Evolutionary conservation across 2,329 filamentous ascomycete species (phyloP).

Genomic region (Fusarium transvaalense): DNA sequence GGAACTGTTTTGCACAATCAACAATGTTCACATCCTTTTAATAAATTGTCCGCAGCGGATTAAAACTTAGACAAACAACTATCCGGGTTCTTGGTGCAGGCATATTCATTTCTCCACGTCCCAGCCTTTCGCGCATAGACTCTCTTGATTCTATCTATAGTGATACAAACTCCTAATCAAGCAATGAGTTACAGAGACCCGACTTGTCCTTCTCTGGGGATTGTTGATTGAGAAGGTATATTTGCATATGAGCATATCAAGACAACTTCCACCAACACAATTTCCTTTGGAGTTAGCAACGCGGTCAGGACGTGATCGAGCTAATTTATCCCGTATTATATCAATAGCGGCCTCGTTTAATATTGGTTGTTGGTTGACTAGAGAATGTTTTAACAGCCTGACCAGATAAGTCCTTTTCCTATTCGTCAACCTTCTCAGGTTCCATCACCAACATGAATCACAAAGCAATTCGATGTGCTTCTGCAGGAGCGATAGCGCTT

Average conservation of each 20-base stretch:
- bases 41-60: neutral
- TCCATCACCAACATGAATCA: constrained; percentile 28
- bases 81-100: neutral
- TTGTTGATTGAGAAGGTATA: neutral
- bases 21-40: too few relatives aligned
- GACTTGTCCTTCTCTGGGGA: neutral
- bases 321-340: neutral
- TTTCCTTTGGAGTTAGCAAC: neutral
- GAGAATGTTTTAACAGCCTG: neutral
- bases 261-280: constrained; percentile 1
- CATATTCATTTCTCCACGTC: neutral
- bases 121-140: neutral
- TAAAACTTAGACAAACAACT: neutral
- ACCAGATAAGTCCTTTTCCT: neutral
- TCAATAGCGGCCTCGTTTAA: neutral
- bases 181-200: neutral
- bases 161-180: neutral
- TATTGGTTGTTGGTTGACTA: neutral
- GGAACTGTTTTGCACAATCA: neutral
- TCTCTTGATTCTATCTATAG: neutral
- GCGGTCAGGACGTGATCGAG: neutral
- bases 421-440: neutral
- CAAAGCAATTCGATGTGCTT: neutral
- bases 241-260: neutral
- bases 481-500: constrained; percentile 1